Base-by-base conservation (phyloP, 208 protist genomes). In the Wallacemonas collosoma region DNA sequence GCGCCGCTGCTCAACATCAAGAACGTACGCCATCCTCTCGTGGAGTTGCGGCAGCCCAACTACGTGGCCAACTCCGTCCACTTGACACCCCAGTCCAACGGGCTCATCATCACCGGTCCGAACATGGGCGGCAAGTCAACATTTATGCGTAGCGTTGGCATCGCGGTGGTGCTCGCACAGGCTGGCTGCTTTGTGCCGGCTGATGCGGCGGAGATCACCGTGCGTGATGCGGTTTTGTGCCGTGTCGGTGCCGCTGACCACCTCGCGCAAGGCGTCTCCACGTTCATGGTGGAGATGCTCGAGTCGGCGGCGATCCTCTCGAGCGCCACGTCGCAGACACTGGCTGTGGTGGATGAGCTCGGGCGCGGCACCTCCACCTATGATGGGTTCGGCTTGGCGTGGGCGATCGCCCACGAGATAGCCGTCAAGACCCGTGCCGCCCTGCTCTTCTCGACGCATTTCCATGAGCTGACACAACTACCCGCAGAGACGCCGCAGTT, bases 281-380 rank as follows among this genome's bases (percentile, higher is more conserved):
- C 99, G n/a, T 99, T 99, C 78, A 99, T 99, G 98, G 94, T 98
- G 56, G 99, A 99, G 82, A 99, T 99, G 99, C 89, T 99, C 2
- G 99, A 99, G 82, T 99, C 98, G 0, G 86, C 97, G 1, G 83
- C 97, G 4, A 99, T 99, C 60, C 71, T 98, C 45, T 89, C 74
- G 47, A 91, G 79, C 5, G 98, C 99, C 2, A 99, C 98, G 4
- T 35, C 71, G 17, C 76, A 98, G 39, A 99, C 97, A 2, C 86
- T 99, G 1, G 91, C 99, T 38, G 99, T 99, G 68, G 95, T 99
- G 15, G 99, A 99, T 83, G 99, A 99, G 85, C 93, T 99, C 2
- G 99, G 99, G 0, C 85, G 99, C 7, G 98, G 99, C 36, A 99
- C 99, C 11, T 99, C 97, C 1, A 99, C 98, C 1, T 99, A 99